Percentiles rank a stretch among this genome's conserved stretches.
These are phyloP conservation scores for Cryptococcus sp. DNA, from an alignment of 1,284 basidiomycete species.

Conservation along the genomic window DNA sequence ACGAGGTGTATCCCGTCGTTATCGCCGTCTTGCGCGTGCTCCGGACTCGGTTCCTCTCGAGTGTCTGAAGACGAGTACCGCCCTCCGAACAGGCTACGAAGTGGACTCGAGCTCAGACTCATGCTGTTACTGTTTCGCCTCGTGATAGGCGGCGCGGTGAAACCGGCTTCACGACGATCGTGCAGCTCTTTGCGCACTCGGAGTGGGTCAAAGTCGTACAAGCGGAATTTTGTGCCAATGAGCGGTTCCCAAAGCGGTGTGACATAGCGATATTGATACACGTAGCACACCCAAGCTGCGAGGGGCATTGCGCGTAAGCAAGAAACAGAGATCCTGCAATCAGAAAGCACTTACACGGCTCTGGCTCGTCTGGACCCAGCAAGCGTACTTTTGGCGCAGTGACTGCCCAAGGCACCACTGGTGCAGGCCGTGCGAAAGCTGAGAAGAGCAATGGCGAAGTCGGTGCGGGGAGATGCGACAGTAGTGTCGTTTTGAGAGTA, in stretches of 20 bases:
- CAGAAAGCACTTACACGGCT: slow-evolving; percentile 14
- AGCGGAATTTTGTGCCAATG: slow-evolving; percentile 19
- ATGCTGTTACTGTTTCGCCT: not conserved
- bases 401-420: slow-evolving; percentile 36
- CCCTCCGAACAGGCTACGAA: not conserved
- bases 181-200: slow-evolving; percentile 36
- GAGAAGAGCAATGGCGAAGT: slow-evolving; percentile 35
- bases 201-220: slow-evolving; percentile 52
- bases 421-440: slow-evolving; percentile 33
- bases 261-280: slow-evolving; percentile 50
- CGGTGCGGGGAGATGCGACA: slow-evolving; percentile 42
- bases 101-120: not conserved
- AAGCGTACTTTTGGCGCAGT: slow-evolving; percentile 46
- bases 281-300: slow-evolving; percentile 52
- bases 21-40: slow-evolving; percentile 19
- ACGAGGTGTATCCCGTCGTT: slow-evolving; percentile 29
- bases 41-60: not conserved
- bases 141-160: not conserved
- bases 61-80: not conserved
- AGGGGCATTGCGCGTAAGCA: not conserved
- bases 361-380: slow-evolving; percentile 33
- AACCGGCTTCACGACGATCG: slow-evolving; percentile 14
- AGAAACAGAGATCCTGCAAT: not conserved
- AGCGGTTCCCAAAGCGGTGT: slow-evolving; percentile 12
- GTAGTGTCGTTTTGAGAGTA: slow-evolving; percentile 39